Evolutionary conservation across 495 filamentous ascomycete species (phyloP).

Genomic region (Penicillium lividum): DNA sequence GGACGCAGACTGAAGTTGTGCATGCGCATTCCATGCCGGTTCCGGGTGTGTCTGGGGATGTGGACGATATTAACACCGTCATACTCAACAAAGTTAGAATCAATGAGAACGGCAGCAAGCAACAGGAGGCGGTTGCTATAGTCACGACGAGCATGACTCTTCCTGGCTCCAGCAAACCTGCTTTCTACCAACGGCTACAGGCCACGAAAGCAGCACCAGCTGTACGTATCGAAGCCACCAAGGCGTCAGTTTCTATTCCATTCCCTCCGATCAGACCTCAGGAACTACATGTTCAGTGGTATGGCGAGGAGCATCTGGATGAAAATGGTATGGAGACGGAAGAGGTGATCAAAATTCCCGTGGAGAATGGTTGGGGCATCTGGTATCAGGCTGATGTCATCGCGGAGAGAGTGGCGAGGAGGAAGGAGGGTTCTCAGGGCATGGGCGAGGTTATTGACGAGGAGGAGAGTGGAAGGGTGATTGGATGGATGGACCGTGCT

Average conservation of each 20-base stretch:
- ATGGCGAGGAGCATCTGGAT: constrained; percentile 9
- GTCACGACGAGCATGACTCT: constrained; percentile 11
- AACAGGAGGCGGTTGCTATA: constrained; percentile 7
- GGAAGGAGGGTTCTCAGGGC: background rate
- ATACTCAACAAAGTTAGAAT: background rate
- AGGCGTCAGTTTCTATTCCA: constrained; percentile 9
- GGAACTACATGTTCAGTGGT: constrained; percentile 8
- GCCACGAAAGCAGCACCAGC: constrained; percentile 6
- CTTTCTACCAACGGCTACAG: constrained; percentile 7
- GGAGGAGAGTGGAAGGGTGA: constrained; percentile 7
- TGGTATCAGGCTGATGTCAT: constrained; percentile 16
- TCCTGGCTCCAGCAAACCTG: constrained; percentile 4
- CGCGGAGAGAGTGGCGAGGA: background rate
- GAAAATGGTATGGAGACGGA: constrained; percentile 7
- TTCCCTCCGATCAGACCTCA: constrained; percentile 15
- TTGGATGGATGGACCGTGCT: constrained; percentile 13
- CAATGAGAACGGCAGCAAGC: background rate
- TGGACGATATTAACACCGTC: constrained; percentile 13
- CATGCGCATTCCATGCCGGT: constrained; percentile 9
- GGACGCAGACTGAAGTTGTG: constrained; percentile 3
- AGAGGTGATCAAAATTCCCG: constrained; percentile 5
- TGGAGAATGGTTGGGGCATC: constrained; percentile 11
- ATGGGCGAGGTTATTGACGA: constrained; percentile 12
- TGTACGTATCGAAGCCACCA: constrained; percentile 14
- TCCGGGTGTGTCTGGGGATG: background rate